Evolutionary conservation across 352 stramenopile species (phyloP), one percentile per base, ranked within the genome.

Genomic region (Globisporangium solare): DNA sequence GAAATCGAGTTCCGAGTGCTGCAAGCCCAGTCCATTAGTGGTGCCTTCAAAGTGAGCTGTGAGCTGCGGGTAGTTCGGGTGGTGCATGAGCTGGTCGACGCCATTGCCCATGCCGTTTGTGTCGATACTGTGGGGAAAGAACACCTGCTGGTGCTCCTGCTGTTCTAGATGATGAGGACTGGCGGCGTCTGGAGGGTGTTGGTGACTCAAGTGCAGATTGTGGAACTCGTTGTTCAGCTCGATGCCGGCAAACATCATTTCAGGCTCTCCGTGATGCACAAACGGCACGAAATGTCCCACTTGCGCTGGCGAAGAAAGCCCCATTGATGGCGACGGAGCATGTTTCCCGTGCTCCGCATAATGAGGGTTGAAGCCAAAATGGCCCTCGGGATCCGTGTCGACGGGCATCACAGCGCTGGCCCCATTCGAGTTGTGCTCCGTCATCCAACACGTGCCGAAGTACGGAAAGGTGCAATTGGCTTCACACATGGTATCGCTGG

Each of bases 241-340:
- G 49, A 76, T 69, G 35, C 68, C 70, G 15, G 73, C 66, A 41
- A 78, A 79, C n/a, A 79, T 58, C 35, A 79, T 49, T 51, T 77
- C 59, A 7, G 68, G 58, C 51, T 78, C 73, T 22, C 70, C 45
- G 21, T 56, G 65, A 13, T 59, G 50, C 20, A 78, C 46, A 27
- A 71, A 80, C 14, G 68, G 61, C 63, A 61, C 21, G 55, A 83
- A 70, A 31, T n/a, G 61, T 50, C 76, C 70, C 70, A 83, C 71
- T 53, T 76, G 70, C 61, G 67, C 68, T 2, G 70, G 63, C 43
- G 68, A 74, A 17, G 59, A 45, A 2, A 40, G 46, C 46, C 64
- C 60, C 10, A 52, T 60, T 45, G 64, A 54, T n/a, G 55, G 63
- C 17, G 61, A 61, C 20, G 53, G 5, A 17, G 18, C 37, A 47